Evolutionary conservation across 139 green algal genomes (phyloP).

Genomic region (Desmodesmus armatus): DNA sequence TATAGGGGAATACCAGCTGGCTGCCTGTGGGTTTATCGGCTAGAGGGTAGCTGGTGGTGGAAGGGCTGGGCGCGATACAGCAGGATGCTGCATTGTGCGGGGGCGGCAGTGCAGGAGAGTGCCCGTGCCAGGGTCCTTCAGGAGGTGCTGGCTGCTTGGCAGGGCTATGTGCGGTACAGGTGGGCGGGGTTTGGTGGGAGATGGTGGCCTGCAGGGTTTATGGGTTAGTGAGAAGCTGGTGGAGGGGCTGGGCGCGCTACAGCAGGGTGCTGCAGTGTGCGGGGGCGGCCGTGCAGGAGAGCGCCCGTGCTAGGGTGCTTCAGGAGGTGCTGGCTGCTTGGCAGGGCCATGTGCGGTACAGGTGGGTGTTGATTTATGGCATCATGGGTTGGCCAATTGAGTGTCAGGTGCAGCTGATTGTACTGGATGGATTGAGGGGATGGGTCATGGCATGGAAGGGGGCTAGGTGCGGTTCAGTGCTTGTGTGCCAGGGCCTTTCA

Average conservation of each 20-base stretch:
- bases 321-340: not conserved
- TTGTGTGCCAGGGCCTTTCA: too few relatives aligned
- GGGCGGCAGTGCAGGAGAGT: not conserved
- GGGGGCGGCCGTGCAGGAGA: not conserved
- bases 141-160: not conserved
- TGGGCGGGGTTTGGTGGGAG: too few relatives aligned
- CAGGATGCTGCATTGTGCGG: not conserved
- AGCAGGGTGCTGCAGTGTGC: not conserved
- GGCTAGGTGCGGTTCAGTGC: too few relatives aligned
- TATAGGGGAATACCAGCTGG: too few relatives aligned
- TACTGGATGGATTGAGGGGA: too few relatives aligned
- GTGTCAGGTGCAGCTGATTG: too few relatives aligned
- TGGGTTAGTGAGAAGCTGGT: too few relatives aligned
- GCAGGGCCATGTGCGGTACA: not conserved
- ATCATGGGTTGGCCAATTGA: too few relatives aligned
- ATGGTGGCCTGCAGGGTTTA: too few relatives aligned
- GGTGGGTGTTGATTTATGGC: too few relatives aligned
- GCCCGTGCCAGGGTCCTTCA: not conserved
- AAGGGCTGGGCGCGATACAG: not conserved
- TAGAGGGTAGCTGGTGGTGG: slow-evolving; percentile 13
- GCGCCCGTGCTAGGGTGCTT: not conserved
- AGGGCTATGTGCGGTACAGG: not conserved
- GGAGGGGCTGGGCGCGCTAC: not conserved
- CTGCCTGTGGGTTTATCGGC: too few relatives aligned
- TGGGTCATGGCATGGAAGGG: too few relatives aligned